These are phyloP conservation scores for Xerocomellus amylosporus DNA, from an alignment of 768 basidiomycete genomes.

Conservation along the genomic window DNA sequence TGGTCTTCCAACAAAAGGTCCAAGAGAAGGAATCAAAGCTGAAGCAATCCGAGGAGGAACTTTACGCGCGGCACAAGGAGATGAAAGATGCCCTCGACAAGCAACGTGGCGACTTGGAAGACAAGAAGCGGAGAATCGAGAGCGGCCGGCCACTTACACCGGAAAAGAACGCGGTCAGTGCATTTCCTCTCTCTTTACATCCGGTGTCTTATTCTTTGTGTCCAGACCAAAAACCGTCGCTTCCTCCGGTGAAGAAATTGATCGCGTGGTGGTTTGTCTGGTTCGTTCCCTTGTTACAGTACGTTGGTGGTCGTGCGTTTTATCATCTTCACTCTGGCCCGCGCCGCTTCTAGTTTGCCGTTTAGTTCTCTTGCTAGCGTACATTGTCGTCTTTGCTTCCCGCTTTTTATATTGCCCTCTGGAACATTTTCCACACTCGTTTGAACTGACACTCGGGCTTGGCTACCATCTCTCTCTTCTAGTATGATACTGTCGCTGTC, in stretches of 20 bases:
- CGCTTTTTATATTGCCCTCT: conserved; percentile 31
- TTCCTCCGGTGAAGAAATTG: conserved; percentile 33
- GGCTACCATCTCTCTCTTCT: conserved; percentile 45
- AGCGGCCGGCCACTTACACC: conserved; percentile 93
- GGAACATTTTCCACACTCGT: conserved; percentile 57
- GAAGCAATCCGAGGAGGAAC: conserved; percentile 98
- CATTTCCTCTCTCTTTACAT: conserved; percentile 1
- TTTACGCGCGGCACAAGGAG: conserved; percentile 97
- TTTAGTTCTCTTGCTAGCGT: conserved; percentile 41
- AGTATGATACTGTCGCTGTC: conserved; percentile 45
- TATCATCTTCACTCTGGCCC: conserved; percentile 25
- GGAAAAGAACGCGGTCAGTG: conserved; percentile 81
- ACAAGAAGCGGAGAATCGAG: conserved; percentile 96
- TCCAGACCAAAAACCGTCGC: conserved; percentile 36
- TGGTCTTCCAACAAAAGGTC: conserved; percentile 99
- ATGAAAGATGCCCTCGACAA: conserved; percentile 99
- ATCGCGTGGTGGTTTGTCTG: conserved; percentile 5
- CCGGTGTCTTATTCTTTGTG: conserved; percentile 9
- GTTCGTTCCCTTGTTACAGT: conserved; percentile 31
- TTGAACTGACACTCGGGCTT: conserved; percentile 54
- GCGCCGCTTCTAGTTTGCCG: conserved; percentile 38
- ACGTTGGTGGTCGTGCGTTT: conserved; percentile 27
- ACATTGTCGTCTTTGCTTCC: conserved; percentile 37
- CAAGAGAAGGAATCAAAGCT: conserved; percentile 99
- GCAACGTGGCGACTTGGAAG: conserved; percentile 92